phyloP scores from a whole-genome alignment of 23 red algal genomes.

The Gracilaria caudata region DNA sequence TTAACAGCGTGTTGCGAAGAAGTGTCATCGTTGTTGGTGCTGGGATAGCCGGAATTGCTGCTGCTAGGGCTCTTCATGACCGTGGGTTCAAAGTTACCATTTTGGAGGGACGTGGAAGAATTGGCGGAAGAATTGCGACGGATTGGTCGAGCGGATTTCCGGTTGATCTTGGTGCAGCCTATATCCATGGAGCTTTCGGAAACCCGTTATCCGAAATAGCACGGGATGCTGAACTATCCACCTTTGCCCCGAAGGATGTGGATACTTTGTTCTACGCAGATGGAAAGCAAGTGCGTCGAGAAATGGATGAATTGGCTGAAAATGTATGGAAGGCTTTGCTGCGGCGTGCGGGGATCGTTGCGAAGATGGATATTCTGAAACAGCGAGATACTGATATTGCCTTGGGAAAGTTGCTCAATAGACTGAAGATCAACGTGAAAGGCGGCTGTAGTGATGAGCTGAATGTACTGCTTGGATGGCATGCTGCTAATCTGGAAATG shows the following conservation, averaged over 20 bases:
- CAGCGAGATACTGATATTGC: conserved; percentile 45
- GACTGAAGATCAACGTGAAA: conserved; percentile 49
- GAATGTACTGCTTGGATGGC: conserved; percentile 70
- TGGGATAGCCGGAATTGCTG: conserved; percentile 92
- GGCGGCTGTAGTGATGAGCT: conserved; percentile 42
- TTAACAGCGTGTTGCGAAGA: conserved; percentile 18
- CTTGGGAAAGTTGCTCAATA: conserved; percentile 54
- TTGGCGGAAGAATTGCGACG: conserved; percentile 90
- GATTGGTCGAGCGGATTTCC: conserved; percentile 70
- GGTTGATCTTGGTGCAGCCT: conserved; percentile 90
- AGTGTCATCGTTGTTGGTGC: conserved; percentile 93
- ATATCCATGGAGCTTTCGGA: conserved; percentile 82
- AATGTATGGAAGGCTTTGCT: conserved; percentile 60
- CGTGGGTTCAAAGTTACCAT: conserved; percentile 80
- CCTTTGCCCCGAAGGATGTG: conserved; percentile 58
- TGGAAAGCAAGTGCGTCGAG: conserved; percentile 25
- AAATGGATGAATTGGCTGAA: conserved; percentile 41
- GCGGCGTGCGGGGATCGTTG: conserved; percentile 45
- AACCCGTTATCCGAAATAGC: conserved; percentile 85
- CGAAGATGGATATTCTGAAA: conserved; percentile 29
- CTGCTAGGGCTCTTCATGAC: conserved; percentile 79
- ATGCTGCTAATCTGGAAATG: conserved; percentile 88
- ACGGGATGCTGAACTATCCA: conserved; percentile 44
- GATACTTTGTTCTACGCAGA: conserved; percentile 48
- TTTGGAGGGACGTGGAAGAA: conserved; percentile 81